Evolutionary conservation across 345 rosid genomes (phyloP), one percentile per base, ranked within the genome.

Genomic region (Turritis glabra): DNA sequence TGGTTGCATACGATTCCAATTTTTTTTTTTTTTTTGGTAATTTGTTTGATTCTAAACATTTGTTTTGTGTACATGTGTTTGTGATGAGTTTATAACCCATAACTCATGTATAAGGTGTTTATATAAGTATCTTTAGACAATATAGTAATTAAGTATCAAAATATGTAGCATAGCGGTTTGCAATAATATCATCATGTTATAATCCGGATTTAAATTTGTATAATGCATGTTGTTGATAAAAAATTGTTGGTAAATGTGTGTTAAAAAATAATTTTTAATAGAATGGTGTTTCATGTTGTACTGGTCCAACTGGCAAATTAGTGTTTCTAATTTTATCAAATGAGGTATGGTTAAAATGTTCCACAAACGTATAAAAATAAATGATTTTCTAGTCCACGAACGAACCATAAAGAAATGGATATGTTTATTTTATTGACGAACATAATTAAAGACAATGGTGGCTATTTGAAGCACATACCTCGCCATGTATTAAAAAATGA

Each of bases 221-320:
- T 48, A 19, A 21, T 19, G 26, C 26, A 48, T 48, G 25, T 9
- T 48, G 15, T 3, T 48, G 23, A 48, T 0, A 19, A 7, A 27
- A 53, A 53, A 26, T n/a, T n/a, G 3, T 3, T 54, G 10, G 2
- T 15, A 54, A 54, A 13, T 48, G 8, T 19, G 9, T 8, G 41
- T 46, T 7, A 18, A 17, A 11, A 15, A 7, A 14, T 6, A 5
- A 8, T 15, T 62, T 62, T 41, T 2, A 25, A 8, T 15, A 43
- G 4, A 5, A 5, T 59, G 67, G 10, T 50, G 57, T 5, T 23
- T 10, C 5, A 10, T 23, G 37, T 7, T 26, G 18, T 25, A 17
- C 7, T 38, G 27, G 47, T 68, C 64, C 64, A 55, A 69, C n/a
- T 58, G 38, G 17, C 3, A 41, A 67, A n/a, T n/a, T n/a, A 67